These are phyloP conservation scores for Phylloporus arenicola DNA, from an alignment of 768 basidiomycete species.

Conservation along the genomic window DNA sequence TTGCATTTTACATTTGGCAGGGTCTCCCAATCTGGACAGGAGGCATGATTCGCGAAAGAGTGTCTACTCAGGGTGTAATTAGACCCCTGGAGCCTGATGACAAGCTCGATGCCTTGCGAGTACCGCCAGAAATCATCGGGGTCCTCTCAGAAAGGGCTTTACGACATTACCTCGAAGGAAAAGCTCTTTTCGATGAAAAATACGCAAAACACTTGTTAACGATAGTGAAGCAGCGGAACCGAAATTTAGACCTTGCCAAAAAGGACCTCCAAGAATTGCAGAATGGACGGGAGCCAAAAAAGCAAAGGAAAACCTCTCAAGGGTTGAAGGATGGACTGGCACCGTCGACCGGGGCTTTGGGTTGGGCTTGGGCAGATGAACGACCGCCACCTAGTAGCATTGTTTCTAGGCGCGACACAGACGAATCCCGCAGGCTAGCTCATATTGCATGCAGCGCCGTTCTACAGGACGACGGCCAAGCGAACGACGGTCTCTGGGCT, in stretches of 20 bases:
- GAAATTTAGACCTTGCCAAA: conserved; percentile 58
- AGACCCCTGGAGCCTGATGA: conserved; percentile 70
- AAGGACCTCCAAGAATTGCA: conserved; percentile 45
- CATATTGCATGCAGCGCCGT: conserved; percentile 66
- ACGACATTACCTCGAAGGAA: conserved; percentile 69
- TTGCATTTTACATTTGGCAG: conserved; percentile 19
- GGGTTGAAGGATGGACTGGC: conserved; percentile 30
- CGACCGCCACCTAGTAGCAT: conserved; percentile 89
- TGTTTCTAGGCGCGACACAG: conserved; percentile 82
- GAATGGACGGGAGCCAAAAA: conserved; percentile 16
- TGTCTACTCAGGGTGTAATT: conserved; percentile 78
- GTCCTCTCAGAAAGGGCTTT: conserved; percentile 67
- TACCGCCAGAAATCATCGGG: conserved; percentile 66
- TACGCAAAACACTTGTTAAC: conserved; percentile 50
- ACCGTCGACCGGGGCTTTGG: conserved; percentile 54
- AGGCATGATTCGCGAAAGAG: conserved; percentile 86
- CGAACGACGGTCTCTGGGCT: conserved; percentile 74
- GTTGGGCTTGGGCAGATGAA: conserved; percentile 85
- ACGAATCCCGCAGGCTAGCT: conserved; percentile 68
- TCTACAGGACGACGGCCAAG: conserved; percentile 48
- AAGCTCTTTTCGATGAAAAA: conserved; percentile 58
- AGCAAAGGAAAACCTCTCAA: conserved; percentile 16
- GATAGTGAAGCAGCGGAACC: conserved; percentile 63
- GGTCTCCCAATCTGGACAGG: conserved; percentile 37
- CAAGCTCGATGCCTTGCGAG: conserved; percentile 59